Percentiles rank a stretch among this genome's conserved stretches.
These are phyloP conservation scores for Alternaria infectoria DNA, from an alignment of 2,329 filamentous ascomycete species.

Conservation along the genomic window DNA sequence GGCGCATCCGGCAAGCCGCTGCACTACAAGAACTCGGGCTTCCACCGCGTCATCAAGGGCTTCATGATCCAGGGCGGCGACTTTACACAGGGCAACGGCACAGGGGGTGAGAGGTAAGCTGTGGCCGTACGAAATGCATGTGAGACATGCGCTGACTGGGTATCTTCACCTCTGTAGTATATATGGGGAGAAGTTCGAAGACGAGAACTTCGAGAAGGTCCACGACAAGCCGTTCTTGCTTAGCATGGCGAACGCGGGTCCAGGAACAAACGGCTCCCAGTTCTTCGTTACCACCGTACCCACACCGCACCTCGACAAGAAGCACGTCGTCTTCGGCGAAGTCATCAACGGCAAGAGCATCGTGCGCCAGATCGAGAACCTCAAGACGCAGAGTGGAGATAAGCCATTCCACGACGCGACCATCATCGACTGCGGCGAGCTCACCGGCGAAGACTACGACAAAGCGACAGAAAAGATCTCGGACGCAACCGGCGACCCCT, in stretches of 20 bases:
- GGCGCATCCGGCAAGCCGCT: constrained; percentile 84
- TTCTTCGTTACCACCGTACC: constrained; percentile 97
- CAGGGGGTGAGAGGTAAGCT: constrained; percentile 76
- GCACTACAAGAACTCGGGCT: constrained; percentile 88
- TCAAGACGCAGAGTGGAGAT: constrained; percentile 74
- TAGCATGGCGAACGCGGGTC: constrained; percentile 97
- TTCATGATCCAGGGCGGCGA: constrained; percentile 99
- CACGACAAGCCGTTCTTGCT: constrained; percentile 93
- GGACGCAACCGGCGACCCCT: constrained; percentile 85
- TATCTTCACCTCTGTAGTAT: constrained; percentile 59
- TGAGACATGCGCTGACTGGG: neutral
- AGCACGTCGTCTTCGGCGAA: constrained; percentile 97
- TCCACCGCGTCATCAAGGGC: constrained; percentile 97
- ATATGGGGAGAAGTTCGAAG: constrained; percentile 95
- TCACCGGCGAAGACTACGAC: constrained; percentile 73
- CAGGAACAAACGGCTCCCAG: constrained; percentile 93
- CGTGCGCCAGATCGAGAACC: constrained; percentile 87
- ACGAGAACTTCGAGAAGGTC: constrained; percentile 93
- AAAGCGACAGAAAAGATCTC: constrained; percentile 71
- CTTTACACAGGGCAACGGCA: constrained; percentile 93
- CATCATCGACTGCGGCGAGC: constrained; percentile 79
- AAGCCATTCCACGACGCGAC: constrained; percentile 74
- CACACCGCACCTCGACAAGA: constrained; percentile 93
- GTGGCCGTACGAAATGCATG: neutral
- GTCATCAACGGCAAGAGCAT: constrained; percentile 92